Percentiles rank a stretch among this genome's conserved stretches.
phyloP scores from a whole-genome alignment of 805 yeast species.

The Candida boleticola region DNA sequence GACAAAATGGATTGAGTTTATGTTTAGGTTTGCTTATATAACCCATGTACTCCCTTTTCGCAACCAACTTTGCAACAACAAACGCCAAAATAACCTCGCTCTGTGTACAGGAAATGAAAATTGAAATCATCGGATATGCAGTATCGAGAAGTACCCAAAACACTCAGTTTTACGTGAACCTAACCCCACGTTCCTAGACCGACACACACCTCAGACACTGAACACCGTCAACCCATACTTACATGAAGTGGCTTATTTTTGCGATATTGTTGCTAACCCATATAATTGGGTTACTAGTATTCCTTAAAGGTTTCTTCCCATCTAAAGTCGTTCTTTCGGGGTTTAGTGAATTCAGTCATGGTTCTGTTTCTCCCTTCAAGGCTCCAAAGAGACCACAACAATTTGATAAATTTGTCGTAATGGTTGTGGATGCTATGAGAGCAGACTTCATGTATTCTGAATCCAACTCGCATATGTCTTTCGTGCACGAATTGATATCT shows the following conservation, averaged over 20 bases:
- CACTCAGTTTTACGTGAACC: too few relatives aligned
- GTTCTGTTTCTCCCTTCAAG: slow-evolving; percentile 22
- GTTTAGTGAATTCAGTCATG: slow-evolving; percentile 29
- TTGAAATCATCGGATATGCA: too few relatives aligned
- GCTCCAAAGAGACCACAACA: slow-evolving; percentile 30
- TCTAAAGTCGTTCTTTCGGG: slow-evolving; percentile 79
- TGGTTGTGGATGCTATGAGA: slow-evolving; percentile 92
- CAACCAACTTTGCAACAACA: too few relatives aligned
- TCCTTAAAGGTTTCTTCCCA: slow-evolving; percentile 87
- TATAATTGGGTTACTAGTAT: slow-evolving; percentile 52
- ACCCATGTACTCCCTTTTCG: too few relatives aligned
- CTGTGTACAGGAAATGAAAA: too few relatives aligned
- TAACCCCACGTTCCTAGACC: too few relatives aligned
- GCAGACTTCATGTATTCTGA: slow-evolving; percentile 78
- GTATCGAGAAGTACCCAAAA: too few relatives aligned
- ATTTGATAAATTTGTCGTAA: slow-evolving; percentile 68
- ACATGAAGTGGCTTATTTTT: not conserved
- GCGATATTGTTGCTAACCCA: slow-evolving; percentile 14
- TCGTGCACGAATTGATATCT: slow-evolving; percentile 63
- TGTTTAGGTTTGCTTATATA: too few relatives aligned
- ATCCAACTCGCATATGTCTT: slow-evolving; percentile 56
- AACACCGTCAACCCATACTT: too few relatives aligned
- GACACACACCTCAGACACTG: too few relatives aligned
- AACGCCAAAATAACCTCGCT: too few relatives aligned
- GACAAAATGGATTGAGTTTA: too few relatives aligned